phyloP scores from a whole-genome alignment of 78 protist genomes.

The Emiliania huxleyi region DNA sequence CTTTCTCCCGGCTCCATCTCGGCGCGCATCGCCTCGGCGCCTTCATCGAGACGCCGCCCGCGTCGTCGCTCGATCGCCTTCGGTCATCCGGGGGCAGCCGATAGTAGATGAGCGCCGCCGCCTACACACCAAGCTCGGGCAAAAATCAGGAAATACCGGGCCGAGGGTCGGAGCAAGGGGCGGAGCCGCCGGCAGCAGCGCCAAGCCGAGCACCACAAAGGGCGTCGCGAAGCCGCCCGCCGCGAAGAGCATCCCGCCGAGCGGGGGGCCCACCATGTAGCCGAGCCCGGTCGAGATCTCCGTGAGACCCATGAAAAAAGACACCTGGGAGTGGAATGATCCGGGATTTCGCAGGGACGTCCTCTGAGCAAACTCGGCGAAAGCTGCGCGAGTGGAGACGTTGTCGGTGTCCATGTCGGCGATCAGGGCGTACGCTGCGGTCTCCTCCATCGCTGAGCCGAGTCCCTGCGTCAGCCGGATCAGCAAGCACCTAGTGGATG shows the following conservation, averaged over 20 bases:
- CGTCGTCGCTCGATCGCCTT: background rate
- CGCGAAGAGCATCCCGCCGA: background rate
- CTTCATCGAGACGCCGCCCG: background rate
- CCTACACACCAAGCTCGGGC: no score
- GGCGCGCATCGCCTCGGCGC: background rate
- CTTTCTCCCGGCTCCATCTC: no score
- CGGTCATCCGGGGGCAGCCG: background rate
- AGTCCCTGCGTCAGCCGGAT: background rate
- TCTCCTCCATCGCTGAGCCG: slow-evolving; percentile 11
- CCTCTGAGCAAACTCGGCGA: no score
- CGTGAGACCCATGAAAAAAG: background rate
- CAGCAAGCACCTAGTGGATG: background rate
- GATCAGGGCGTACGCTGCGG: background rate
- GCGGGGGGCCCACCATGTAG: background rate
- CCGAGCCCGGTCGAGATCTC: slow-evolving; percentile 12
- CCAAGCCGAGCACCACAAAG: background rate
- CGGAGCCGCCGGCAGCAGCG: background rate
- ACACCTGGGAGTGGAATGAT: no score
- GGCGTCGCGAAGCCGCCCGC: background rate
- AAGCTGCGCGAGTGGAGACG: no score
- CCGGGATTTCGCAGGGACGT: no score
- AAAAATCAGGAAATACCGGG: no score
- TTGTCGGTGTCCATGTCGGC: background rate
- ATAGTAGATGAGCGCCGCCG: background rate
- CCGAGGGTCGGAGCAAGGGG: no score